A percentile compares a stretch with the other conserved stretches of the same genome.
These are phyloP conservation scores for Dillenia suffruticosa DNA, from an alignment of 164 flowering plant genomes.

Conservation along the genomic window DNA sequence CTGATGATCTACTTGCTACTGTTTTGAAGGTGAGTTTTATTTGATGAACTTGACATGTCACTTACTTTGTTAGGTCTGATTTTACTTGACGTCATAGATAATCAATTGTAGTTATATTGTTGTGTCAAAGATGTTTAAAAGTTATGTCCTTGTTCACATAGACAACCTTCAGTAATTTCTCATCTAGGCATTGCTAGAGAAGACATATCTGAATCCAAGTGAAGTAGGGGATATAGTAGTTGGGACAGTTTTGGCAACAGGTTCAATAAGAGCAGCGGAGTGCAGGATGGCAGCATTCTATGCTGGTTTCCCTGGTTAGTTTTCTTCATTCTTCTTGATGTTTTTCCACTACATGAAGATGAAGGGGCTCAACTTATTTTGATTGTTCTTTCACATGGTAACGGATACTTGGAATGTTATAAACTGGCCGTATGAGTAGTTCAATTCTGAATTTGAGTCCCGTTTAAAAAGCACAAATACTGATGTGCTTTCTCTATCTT, in stretches of 20 bases:
- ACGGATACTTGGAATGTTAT: too few species aligned
- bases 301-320: conserved; percentile 77
- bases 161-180: too few species aligned
- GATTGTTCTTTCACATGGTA: not conserved
- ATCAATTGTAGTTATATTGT: not conserved
- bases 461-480: too few species aligned
- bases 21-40: conserved; percentile 46
- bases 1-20: conserved; percentile 65
- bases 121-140: not conserved
- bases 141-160: not conserved
- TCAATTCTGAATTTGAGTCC: too few species aligned
- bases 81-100: not conserved
- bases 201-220: conserved; percentile 45
- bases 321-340: conserved; percentile 1
- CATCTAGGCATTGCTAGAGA: conserved; percentile 52
- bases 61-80: not conserved
- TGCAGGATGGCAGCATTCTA: conserved; percentile 77
- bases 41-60: too few species aligned
- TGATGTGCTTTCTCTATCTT: conserved; percentile 2
- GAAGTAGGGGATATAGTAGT: conserved; percentile 80
- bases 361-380: not conserved
- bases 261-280: conserved; percentile 55
- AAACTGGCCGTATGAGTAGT: too few species aligned
- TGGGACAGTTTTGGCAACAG: conserved; percentile 71
- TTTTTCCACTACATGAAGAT: not conserved